Conservation (phyloP, 257 asterid genomes). For the Apocynum venetum region DNA sequence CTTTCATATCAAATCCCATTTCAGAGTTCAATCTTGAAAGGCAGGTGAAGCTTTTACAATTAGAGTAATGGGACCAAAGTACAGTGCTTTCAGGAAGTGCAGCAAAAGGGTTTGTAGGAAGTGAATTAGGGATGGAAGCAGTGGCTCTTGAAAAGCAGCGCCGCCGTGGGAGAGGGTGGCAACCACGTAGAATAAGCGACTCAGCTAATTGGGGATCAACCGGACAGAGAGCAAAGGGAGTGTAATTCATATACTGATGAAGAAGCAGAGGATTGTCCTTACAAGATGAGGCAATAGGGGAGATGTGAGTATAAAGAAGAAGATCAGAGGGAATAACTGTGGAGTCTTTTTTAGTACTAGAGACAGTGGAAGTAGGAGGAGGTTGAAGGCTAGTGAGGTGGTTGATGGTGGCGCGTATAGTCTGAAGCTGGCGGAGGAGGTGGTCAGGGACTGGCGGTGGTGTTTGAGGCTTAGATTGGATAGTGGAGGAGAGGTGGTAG, state of each 20-base stretch:
- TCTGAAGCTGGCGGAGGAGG: constrained; percentile 91
- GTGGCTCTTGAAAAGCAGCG: constrained; percentile 80
- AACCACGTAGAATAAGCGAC: constrained; percentile 77
- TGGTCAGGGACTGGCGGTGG: constrained; percentile 77
- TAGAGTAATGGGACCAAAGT: constrained; percentile 40
- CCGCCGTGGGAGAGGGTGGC: constrained; percentile 98
- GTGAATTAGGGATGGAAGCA: constrained; percentile 32
- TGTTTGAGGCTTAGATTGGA: constrained; percentile 53
- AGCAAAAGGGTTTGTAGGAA: constrained; percentile 62
- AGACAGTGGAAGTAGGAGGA: constrained; percentile 18
- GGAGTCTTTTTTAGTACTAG: constrained; percentile 28
- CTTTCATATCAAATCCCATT: constrained; percentile 73
- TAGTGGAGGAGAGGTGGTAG: constrained; percentile 93
- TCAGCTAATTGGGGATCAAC: constrained; percentile 59
- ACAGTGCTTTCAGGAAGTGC: constrained; percentile 60
- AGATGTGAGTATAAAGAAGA: constrained; percentile 63
- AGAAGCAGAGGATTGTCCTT: constrained; percentile 70
- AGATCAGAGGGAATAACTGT: constrained; percentile 75
- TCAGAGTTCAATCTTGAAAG: constrained; percentile 51
- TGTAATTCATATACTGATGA: constrained; percentile 81
- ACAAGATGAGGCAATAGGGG: constrained; percentile 91
- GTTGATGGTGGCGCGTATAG: constrained; percentile 93
- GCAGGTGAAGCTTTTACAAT: constrained; percentile 76
- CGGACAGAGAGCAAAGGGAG: constrained; percentile 76
- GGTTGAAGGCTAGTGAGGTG: constrained; percentile 84